Percentiles rank a stretch among this genome's conserved stretches.
Conservation (phyloP, 768 basidiomycete genomes). For the Fistulinella prunicolor region DNA sequence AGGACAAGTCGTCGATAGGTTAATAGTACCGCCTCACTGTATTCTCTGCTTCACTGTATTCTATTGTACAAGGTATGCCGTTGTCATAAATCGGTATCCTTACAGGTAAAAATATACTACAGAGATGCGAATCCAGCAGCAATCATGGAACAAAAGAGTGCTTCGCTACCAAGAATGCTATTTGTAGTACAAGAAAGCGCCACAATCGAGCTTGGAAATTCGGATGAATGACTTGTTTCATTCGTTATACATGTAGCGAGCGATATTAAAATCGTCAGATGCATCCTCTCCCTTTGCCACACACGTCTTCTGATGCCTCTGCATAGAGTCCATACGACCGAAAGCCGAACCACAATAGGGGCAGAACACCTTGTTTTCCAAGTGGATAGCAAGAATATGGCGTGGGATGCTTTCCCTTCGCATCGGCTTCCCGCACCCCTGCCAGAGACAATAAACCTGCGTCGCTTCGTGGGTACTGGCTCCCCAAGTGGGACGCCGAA, state of each 20-base stretch:
- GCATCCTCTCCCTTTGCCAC: neutral
- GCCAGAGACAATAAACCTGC: slow-evolving; percentile 17
- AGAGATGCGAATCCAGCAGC: no score
- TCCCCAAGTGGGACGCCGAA: neutral
- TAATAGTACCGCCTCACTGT: neutral
- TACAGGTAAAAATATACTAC: neutral
- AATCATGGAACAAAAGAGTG: no score
- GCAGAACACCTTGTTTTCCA: slow-evolving; percentile 20
- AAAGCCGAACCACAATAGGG: slow-evolving; percentile 16
- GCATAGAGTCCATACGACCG: slow-evolving; percentile 25
- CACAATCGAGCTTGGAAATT: no score
- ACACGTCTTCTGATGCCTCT: slow-evolving; percentile 22
- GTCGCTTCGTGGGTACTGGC: slow-evolving; percentile 6
- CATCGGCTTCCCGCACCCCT: slow-evolving; percentile 16
- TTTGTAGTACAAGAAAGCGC: no score
- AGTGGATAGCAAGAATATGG: slow-evolving; percentile 24
- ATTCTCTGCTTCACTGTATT: neutral
- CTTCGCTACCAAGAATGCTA: no score
- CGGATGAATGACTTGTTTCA: no score
- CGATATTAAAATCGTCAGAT: neutral
- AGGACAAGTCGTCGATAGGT: neutral
- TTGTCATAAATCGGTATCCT: no score
- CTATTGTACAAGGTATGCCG: neutral
- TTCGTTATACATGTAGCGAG: neutral
- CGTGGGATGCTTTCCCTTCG: slow-evolving; percentile 25